phyloP scores from a whole-genome alignment of 2,329 filamentous ascomycete genomes.

The Eutypa lata region DNA sequence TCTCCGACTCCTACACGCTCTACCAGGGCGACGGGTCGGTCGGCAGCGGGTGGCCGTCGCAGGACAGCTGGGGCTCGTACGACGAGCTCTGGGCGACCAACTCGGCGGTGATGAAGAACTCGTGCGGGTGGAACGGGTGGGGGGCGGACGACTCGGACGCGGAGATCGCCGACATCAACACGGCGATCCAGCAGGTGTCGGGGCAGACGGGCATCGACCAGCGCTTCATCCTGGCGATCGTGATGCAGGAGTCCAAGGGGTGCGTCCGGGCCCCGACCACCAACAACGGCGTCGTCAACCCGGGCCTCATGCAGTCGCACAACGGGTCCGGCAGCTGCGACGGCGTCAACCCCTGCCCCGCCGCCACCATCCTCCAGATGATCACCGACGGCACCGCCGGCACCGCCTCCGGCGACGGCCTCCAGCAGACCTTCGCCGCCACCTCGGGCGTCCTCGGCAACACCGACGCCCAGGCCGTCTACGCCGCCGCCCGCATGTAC shows the following conservation, averaged over 20 bases:
- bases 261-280: constrained; percentile 40
- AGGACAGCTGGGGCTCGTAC: constrained; percentile 7
- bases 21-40: constrained; percentile 9
- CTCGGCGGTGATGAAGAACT: constrained; percentile 10
- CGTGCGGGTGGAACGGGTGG: constrained; percentile 15
- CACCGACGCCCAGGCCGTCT: constrained; percentile 36
- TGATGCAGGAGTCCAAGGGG: constrained; percentile 43
- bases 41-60: constrained; percentile 8
- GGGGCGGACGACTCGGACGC: constrained; percentile 10
- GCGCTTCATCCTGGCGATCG: constrained; percentile 41
- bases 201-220: constrained; percentile 28
- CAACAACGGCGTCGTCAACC: constrained; percentile 38
- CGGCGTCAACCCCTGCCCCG: constrained; percentile 26
- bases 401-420: constrained; percentile 37
- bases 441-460: constrained; percentile 15
- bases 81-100: constrained; percentile 12
- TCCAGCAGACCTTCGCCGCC: constrained; percentile 34
- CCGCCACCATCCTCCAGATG: constrained; percentile 25
- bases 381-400: constrained; percentile 39
- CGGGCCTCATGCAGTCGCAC: constrained; percentile 39
- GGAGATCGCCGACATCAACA: constrained; percentile 8
- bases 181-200: constrained; percentile 30
- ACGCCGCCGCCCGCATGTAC: constrained; percentile 46
- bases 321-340: constrained; percentile 35
- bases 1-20: constrained; percentile 36